These are phyloP conservation scores for Prinsepia uniflora DNA, from an alignment of 306 rosid genomes.

Conservation along the genomic window DNA sequence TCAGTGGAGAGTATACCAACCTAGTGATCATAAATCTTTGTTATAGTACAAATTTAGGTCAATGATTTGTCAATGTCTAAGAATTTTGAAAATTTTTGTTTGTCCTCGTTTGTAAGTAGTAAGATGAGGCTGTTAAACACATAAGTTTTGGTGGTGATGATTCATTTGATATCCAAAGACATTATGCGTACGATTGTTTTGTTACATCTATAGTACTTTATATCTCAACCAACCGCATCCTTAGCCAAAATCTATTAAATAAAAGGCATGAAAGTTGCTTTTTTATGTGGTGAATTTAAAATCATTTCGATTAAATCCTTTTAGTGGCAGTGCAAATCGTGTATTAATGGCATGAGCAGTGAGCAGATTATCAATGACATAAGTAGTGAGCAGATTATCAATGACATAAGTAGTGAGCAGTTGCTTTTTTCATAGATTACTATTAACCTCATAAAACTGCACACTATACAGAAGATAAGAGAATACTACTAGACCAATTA, in stretches of 20 bases:
- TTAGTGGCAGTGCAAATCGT: neutral
- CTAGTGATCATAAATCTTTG: neutral
- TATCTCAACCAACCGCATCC: neutral
- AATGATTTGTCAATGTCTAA: slow-evolving; percentile 15
- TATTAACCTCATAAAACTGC: too few relatives aligned
- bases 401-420: too few relatives aligned
- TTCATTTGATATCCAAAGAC: slow-evolving; percentile 8
- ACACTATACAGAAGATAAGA: too few relatives aligned
- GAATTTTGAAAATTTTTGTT: slow-evolving; percentile 16
- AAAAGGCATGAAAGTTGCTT: slow-evolving; percentile 19
- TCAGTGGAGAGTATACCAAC: slow-evolving; percentile 6
- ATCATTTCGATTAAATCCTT: neutral
- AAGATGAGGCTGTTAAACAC: slow-evolving; percentile 17
- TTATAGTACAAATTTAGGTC: slow-evolving; percentile 5
- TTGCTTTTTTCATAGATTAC: too few relatives aligned
- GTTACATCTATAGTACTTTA: neutral
- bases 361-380: neutral
- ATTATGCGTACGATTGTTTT: neutral
- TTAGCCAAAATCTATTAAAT: neutral
- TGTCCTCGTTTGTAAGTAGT: slow-evolving; percentile 11
- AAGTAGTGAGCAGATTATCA: neutral
- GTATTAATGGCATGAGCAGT: neutral
- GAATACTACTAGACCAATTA: too few relatives aligned
- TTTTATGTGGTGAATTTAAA: too few relatives aligned
- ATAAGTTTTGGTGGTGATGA: slow-evolving; percentile 12